Evolutionary conservation across 208 protist genomes (phyloP), one percentile per base, ranked within the genome.

Genomic region (Endotrypanum monterogeii): DNA sequence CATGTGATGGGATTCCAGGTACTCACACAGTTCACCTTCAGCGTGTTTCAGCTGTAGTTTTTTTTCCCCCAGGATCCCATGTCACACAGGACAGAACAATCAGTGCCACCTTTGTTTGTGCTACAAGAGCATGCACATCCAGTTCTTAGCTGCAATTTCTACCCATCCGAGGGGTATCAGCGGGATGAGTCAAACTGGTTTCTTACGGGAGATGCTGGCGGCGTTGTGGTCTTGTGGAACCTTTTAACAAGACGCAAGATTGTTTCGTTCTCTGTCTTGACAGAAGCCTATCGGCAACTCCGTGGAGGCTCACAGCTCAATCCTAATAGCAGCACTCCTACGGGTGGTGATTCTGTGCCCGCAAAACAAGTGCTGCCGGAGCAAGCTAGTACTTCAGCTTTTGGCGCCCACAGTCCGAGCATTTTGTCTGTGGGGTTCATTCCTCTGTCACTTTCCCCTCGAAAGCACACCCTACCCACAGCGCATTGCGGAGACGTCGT

Each of bases 211-310:
- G 91, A 96, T 73, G 87, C 85, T 3, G 80, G 84, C 50, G 91
- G 91, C 6, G 62, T 78, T 11, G 89, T 90, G 2, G 84, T 84
- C 20, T 37, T 96, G 44, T 96, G 91, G 89, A 88, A 96, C 56
- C 80, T 94, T 44, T 62, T 69, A 23, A 78, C 90, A 35, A 85
- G 91, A 28, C 71, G 73, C 2, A 74, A 79, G 12, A 54, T 96
- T 7, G 4, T 85, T 16, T 71, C 72, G 4, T 89, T 96, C 57
- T 67, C 80, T 25, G 74, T 74, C 4, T 32, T 86, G 9, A 65
- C 67, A 1, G 71, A 77, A 30, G 78, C 77, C 0, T 52, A 41
- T 1, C 52, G 54, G 1, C 68, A 76, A 51, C 61, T 70, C 8
- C n/a, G 66, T 25, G n/a, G 58, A 2, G 54, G 39, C 7, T 55